Evolutionary conservation across 73 alveolate species (phyloP), one percentile per base, ranked within the genome.

Genomic region (Paramecium biaurelia): DNA sequence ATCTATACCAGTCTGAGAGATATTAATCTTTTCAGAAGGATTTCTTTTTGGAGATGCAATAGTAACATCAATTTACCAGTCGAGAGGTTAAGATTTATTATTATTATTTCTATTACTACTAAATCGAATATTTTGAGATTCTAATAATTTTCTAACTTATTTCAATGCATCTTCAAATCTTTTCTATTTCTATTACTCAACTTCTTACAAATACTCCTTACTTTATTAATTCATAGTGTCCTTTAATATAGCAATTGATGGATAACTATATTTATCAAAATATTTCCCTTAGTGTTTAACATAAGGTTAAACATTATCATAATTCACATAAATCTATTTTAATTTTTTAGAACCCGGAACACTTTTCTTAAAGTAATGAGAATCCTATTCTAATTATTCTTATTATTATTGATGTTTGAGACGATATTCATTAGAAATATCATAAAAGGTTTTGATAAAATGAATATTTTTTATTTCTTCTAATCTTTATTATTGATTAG

Each of bases 381-480:
- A 30, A 30, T 70, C 85, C 28, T 70, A 57, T 11, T 70, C 34
- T 30, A 70, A 32, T 70, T 70, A 28, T 30, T 24, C 45, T 30
- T 26, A n/a, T 70, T 70, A 30, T 26, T 70, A 10, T n/a, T 28
- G 24, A 30, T 32, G 45, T 30, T 32, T 70, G 7, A 23, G 38
- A 8, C 38, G 10, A 32, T 70, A 70, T 30, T 70, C 85, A 30
- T 26, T 30, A 8, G 85, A 26, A 9, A 70, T 70, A 32, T 70
- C 85, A 70, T 23, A 70, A 12, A 70, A 70, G 18, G 85, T 70
- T 32, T 70, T 70, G 4, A 70, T 70, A 37, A 70, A 70, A 70
- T 70, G 85, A 70, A 70, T 70, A 32, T 70, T 70, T 7, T 32
- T 26, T 6, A 70, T 70, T 70, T 70, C 85, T 70, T 70, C 85